phyloP scores from a whole-genome alignment of 2,329 filamentous ascomycete genomes.

The Paraphaeosphaeria sporulosa region DNA sequence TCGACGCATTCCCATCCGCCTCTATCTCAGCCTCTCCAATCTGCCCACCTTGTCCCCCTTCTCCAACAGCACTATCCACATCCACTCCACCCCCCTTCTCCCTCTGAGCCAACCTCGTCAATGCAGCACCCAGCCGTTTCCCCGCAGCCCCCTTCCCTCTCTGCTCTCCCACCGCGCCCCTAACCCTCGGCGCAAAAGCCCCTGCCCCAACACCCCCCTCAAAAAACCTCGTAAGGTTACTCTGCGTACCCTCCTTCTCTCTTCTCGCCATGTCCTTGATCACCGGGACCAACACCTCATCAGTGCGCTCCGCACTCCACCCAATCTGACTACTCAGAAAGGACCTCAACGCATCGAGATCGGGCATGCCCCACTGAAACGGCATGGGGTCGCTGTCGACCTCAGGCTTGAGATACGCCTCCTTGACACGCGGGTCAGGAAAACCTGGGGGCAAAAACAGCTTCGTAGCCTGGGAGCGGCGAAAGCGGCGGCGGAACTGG shows the following conservation, averaged over 20 bases:
- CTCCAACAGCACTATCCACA: conserved; percentile 17
- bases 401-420: conserved; percentile 85
- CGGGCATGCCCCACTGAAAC: conserved; percentile 96
- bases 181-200: conserved; percentile 74
- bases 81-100: conserved; percentile 33
- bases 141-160: conserved; percentile 40
- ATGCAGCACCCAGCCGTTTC: conserved; percentile 45
- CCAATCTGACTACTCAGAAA: conserved; percentile 94
- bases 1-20: conserved; percentile 5
- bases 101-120: conserved; percentile 39
- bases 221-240: conserved; percentile 95
- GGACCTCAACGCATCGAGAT: conserved; percentile 81
- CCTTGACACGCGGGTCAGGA: conserved; percentile 77
- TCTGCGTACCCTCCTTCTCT: conserved; percentile 88
- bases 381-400: conserved; percentile 79
- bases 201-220: conserved; percentile 75
- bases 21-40: conserved; percentile 20
- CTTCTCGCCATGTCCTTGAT: conserved; percentile 94
- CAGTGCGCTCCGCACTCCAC: conserved; percentile 89
- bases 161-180: conserved; percentile 54
- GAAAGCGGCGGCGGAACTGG: conserved; percentile 84
- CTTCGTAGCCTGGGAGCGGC: conserved; percentile 78
- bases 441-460: conserved; percentile 85
- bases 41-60: conserved; percentile 20
- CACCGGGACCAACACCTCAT: conserved; percentile 94